Evolutionary conservation across 139 green algal species (phyloP).

Genomic region (Chlamydomonas incerta): DNA sequence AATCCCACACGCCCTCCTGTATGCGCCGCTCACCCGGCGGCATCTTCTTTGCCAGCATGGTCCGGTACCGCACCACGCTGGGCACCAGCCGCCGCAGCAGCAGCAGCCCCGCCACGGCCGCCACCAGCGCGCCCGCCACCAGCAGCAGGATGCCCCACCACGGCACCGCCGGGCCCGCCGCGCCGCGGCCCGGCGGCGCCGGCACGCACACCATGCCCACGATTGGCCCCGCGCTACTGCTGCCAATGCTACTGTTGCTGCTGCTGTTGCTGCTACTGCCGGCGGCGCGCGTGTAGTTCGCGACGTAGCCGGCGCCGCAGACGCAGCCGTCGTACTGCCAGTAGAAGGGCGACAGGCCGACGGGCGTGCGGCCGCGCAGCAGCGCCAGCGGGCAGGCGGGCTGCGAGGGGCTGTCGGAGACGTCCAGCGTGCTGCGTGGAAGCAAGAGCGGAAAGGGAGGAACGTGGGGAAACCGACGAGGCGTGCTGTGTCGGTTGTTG

Average conservation of each 20-base stretch:
- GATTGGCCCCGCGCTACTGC: neutral
- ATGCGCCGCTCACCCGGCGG: constrained; percentile 17
- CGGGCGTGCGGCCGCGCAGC: too few species aligned
- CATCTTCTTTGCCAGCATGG: constrained; percentile 9
- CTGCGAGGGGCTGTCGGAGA: too few species aligned
- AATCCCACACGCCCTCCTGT: too few species aligned
- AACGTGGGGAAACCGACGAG: too few species aligned
- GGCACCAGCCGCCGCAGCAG: constrained; percentile 16
- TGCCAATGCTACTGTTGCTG: neutral
- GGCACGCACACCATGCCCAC: neutral
- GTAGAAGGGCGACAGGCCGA: constrained; percentile 22
- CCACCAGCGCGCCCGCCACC: neutral
- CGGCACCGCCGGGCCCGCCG: neutral
- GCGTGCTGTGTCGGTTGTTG: too few species aligned
- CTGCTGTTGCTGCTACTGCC: neutral
- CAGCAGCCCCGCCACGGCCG: neutral
- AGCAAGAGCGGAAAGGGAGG: too few species aligned
- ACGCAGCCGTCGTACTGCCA: constrained; percentile 18
- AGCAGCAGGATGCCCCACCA: constrained; percentile 11
- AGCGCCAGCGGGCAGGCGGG: too few species aligned
- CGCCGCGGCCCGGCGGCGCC: neutral
- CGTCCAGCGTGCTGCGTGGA: too few species aligned
- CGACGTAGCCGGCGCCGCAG: neutral
- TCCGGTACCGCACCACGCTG: constrained; percentile 22
- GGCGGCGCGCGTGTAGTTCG: neutral